Evolutionary conservation across 306 rosid species (phyloP), one percentile per base, ranked within the genome.

Genomic region (Alnus glutinosa): DNA sequence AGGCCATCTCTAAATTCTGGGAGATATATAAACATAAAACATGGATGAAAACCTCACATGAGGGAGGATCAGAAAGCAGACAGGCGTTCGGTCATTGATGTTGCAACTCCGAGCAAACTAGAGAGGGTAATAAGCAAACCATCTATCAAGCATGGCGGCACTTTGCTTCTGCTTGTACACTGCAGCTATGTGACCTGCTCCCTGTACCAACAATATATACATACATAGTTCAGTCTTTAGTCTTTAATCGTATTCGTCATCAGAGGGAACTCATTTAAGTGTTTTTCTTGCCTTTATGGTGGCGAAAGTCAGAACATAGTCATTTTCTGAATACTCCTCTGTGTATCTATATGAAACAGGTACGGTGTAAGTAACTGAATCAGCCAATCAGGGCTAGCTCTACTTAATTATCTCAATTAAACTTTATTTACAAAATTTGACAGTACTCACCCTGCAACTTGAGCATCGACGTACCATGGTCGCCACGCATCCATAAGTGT

Each of bases 161-260:
- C 68, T 5, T n/a, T 77, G 75, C 55, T 69, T 39, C 13, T 57
- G 81, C 75, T 77, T 77, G 68, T 69, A 77, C 55, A 69, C 81
- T 67, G 81, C 75, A n/a, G 81, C 81, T 39, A 66, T 68, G 68
- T 77, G 81, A 7, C 81, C 81, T 16, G 11, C 81, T 18, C 81
- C 81, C 75, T 77, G 74, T 2, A 54, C 70, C 13, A 7, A 14
- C 10, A 30, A 8, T 4, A 42, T 4, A 39, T 42, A 18, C 14
- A 34, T 5, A 6, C 14, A 42, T 15, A 52, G n/a, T 14, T 14
- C 18, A 13, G 16, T 4, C 8, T 55, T 18, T 55, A 16, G 2
- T n/a, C 5, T 4, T 16, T 16, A 23, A 23, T 23, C 28, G 28
- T 23, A 4, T 54, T 19, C 62, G 0, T 59, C 34, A 59, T 59